Base-by-base conservation (phyloP, 2,329 filamentous ascomycete genomes). In the Daldinia sp. region DNA sequence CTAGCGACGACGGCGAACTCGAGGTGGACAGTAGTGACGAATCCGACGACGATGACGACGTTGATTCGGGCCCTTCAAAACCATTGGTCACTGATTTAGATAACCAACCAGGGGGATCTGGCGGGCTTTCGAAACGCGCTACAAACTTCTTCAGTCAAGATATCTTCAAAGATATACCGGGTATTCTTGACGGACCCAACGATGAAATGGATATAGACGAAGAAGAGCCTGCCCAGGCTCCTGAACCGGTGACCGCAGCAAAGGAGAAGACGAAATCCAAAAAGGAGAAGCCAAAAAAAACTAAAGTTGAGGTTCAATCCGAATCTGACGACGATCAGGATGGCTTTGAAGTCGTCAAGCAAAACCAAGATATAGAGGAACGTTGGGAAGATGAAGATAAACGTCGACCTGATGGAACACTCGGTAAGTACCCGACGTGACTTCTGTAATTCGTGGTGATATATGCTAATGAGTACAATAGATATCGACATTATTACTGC, bases 401-500 rank as follows among this genome's bases (percentile, higher is more conserved):
- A 63, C 83, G 85, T 53, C 83, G 81, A 65, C 82, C 87, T 57
- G 86, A 91, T 70, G 89, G 89, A 59, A 86, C 83, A 71, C 79
- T 84, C 37, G 84, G 87, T 88, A 81, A 75, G 81, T 68, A 48
- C 34, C n/a, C 21, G 13, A 43, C 9, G 1, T 1, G 23, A 15
- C 41, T 13, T 11, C 1, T 19, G 23, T 48, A 29, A 27, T 39
- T 10, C 17, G 13, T 15, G 19, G 23, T 4, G 30, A 21, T 11
- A 25, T 15, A 32, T 58, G 47, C 73, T 75, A 70, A 73, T 55
- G 23, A 45, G 57, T 21, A 25, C 25, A 56, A 75, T 78, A 84
- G 94, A 97, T 75, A 96, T 99, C 78, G 93, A 98, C 76, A 98
- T 99, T 73, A 96, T 98, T 74, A 99, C 95, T n/a, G 95, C 93